Evolutionary conservation across 176 grass and related monocot species (phyloP).

Genomic region (Ensete glaucum): DNA sequence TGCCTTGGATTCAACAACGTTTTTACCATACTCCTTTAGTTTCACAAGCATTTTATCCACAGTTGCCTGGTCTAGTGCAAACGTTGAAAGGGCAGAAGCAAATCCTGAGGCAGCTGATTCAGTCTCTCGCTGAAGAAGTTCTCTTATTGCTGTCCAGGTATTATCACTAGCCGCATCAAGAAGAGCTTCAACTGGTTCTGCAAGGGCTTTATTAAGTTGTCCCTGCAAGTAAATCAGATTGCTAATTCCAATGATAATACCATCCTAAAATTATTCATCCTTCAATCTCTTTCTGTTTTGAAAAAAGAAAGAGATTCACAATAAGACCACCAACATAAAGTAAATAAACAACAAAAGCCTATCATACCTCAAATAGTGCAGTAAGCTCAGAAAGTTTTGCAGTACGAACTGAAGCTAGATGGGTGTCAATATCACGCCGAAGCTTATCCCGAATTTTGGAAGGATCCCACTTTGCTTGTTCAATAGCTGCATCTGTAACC

Average conservation of each 20-base stretch:
- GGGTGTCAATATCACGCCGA: constrained; percentile 75
- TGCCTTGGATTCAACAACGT: constrained; percentile 82
- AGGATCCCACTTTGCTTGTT: constrained; percentile 86
- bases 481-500: constrained; percentile 68
- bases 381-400: constrained; percentile 71
- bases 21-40: constrained; percentile 59
- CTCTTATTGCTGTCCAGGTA: constrained; percentile 84
- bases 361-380: constrained; percentile 67
- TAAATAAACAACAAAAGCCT: constrained; percentile 6
- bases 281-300: not conserved
- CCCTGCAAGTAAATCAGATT: constrained; percentile 42
- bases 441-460: constrained; percentile 87
- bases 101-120: constrained; percentile 54
- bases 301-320: not conserved
- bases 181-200: constrained; percentile 86
- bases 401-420: constrained; percentile 68
- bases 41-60: constrained; percentile 63
- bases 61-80: constrained; percentile 67
- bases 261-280: not conserved
- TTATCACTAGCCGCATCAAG: constrained; percentile 76
- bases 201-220: constrained; percentile 67
- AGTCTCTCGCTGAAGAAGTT: constrained; percentile 75
- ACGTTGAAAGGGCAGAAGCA: constrained; percentile 52
- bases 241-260: not conserved
- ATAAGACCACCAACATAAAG: not conserved